phyloP scores from a whole-genome alignment of 805 yeast species.

The Pichia cabralensis region DNA sequence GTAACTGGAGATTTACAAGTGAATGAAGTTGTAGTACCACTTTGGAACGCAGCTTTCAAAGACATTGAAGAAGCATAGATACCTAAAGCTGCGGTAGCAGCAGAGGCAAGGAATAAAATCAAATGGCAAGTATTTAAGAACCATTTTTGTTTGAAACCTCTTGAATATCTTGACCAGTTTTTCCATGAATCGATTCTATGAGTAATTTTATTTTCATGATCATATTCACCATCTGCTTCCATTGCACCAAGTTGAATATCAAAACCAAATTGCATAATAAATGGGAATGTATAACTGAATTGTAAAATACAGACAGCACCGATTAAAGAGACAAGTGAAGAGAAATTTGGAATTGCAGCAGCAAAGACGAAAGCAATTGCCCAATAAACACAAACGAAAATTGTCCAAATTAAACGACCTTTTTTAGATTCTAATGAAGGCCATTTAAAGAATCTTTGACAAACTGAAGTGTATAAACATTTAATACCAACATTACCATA shows the following conservation, averaged over 20 bases:
- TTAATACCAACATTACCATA: slow-evolving; percentile 40
- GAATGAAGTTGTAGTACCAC: slow-evolving; percentile 5
- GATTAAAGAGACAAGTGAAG: slow-evolving; percentile 28
- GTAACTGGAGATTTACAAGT: slow-evolving; percentile 7
- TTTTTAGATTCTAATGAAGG: slow-evolving; percentile 25
- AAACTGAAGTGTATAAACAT: slow-evolving; percentile 30
- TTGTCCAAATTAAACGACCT: slow-evolving; percentile 30
- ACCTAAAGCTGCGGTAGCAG: slow-evolving; percentile 6
- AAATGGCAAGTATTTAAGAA: slow-evolving; percentile 4
- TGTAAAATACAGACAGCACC: slow-evolving; percentile 37
- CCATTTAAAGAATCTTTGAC: slow-evolving; percentile 24
- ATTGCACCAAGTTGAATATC: slow-evolving; percentile 6
- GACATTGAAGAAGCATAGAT: slow-evolving; percentile 6
- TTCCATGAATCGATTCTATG: slow-evolving; percentile 6
- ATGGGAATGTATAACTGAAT: slow-evolving; percentile 38
- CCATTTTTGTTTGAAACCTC: slow-evolving; percentile 9
- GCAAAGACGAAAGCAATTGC: slow-evolving; percentile 34
- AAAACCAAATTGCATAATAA: slow-evolving; percentile 9
- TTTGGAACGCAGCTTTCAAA: slow-evolving; percentile 1
- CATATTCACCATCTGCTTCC: slow-evolving; percentile 6
- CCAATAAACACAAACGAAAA: slow-evolving; percentile 32
- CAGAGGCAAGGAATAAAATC: slow-evolving; percentile 4
- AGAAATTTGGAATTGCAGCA: slow-evolving; percentile 35
- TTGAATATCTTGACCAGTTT: slow-evolving; percentile 5
- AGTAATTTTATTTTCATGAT: slow-evolving; percentile 1